Percentiles rank a stretch among this genome's conserved stretches.
phyloP scores from a whole-genome alignment of 805 yeast species.

The Priceomyces melissophilus region DNA sequence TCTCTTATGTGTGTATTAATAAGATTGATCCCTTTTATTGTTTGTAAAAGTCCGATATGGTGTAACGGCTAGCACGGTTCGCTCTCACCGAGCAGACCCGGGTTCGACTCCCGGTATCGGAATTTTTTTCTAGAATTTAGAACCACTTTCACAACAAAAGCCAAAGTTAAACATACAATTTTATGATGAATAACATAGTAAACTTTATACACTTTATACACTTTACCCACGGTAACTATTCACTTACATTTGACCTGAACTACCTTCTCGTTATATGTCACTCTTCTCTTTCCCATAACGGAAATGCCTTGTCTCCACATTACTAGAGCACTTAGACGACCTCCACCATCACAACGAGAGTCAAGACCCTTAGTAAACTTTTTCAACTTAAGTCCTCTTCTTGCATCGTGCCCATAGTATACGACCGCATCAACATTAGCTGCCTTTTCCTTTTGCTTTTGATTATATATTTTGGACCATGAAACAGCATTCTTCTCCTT shows the following conservation, averaged over 20 bases:
- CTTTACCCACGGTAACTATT: not conserved
- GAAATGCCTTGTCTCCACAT: slow-evolving; percentile 28
- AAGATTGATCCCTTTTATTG: no score
- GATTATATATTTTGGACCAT: slow-evolving; percentile 60
- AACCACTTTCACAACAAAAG: no score
- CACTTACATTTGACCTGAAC: slow-evolving; percentile 17
- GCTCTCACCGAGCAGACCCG: slow-evolving; percentile 58
- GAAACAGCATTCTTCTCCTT: slow-evolving; percentile 32
- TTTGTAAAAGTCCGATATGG: slow-evolving; percentile 53
- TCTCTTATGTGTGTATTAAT: no score
- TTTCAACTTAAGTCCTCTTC: slow-evolving; percentile 63
- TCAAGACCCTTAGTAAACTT: slow-evolving; percentile 78
- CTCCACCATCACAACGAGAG: slow-evolving; percentile 77
- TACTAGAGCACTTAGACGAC: slow-evolving; percentile 60
- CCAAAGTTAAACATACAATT: no score
- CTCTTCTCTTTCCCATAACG: slow-evolving; percentile 9
- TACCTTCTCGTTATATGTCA: slow-evolving; percentile 20
- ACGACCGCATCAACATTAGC: slow-evolving; percentile 42
- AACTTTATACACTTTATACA: not conserved
- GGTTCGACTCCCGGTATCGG: slow-evolving; percentile 89
- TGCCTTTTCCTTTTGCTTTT: slow-evolving; percentile 35
- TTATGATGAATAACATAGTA: not conserved
- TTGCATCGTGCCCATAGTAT: slow-evolving; percentile 88
- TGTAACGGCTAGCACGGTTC: slow-evolving; percentile 55
- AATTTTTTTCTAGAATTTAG: slow-evolving; percentile 21